Evolutionary conservation across 148 eudicot species (phyloP).

Genomic region (Persicaria tinctoria): DNA sequence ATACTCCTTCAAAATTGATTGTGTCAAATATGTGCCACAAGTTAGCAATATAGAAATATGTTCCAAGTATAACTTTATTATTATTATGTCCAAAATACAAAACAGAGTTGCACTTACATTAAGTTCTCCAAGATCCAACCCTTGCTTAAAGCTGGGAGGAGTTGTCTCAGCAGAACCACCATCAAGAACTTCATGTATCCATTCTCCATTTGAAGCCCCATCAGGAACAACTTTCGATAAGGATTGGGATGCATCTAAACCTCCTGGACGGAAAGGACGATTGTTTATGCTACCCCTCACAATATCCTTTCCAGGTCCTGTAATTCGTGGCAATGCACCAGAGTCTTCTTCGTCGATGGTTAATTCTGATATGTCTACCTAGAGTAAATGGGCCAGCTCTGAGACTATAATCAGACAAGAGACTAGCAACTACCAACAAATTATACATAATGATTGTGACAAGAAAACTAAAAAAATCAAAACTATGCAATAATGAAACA

Average conservation of each 20-base stretch:
- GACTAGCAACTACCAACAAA: neutral
- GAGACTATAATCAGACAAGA: conserved; percentile 14
- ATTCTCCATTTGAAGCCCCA: conserved; percentile 81
- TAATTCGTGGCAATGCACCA: conserved; percentile 74
- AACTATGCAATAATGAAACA: neutral
- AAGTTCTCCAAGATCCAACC: conserved; percentile 75
- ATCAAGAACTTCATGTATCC: conserved; percentile 70
- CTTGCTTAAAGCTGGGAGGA: conserved; percentile 84
- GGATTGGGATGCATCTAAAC: conserved; percentile 67
- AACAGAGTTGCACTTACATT: conserved; percentile 32
- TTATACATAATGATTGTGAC: neutral
- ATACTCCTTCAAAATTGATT: conserved; percentile 45
- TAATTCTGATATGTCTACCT: conserved; percentile 81
- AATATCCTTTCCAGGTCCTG: conserved; percentile 88
- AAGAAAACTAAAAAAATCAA: neutral
- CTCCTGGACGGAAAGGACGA: conserved; percentile 98
- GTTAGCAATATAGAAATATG: conserved; percentile 4
- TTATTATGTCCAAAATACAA: neutral
- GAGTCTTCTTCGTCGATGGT: conserved; percentile 55
- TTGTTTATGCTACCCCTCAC: conserved; percentile 82
- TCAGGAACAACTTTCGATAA: conserved; percentile 58
- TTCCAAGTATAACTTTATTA: conserved; percentile 3
- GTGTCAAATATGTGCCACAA: conserved; percentile 6
- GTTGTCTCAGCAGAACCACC: conserved; percentile 59
- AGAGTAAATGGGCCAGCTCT: conserved; percentile 22